Evolutionary conservation across 768 basidiomycete genomes (phyloP), one percentile per base, ranked within the genome.

Genomic region (Cystofilobasidium capitatum): DNA sequence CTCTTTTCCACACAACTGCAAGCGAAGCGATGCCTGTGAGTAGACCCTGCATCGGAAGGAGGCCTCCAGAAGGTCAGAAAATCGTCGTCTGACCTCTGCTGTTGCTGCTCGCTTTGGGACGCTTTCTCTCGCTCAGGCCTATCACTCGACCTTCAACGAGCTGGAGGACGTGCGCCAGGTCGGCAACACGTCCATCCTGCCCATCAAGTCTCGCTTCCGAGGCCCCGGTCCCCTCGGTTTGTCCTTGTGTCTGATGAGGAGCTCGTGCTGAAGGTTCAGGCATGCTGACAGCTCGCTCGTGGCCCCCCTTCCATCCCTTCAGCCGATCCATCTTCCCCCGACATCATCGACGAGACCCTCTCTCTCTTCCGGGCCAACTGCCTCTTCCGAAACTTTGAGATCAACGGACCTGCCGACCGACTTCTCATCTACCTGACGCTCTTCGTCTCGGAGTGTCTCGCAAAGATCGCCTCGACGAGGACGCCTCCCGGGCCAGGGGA

Each of bases 351-450:
- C 78, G 96, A 99, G 79, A 87, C 91, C 1, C 81, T 99, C 55
- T 89, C 94, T 79, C 85, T 98, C 69, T 99, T 99, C 80, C 88
- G 96, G 64, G 93, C 94, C 74, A 99, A 99, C 79, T 96, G 93
- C 42, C 87, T 99, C 69, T 99, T 99, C 80, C 88, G 96, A 75
- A 98, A 98, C 80, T 99, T 98, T 74, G 96, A 99, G 81, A 98
- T 99, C 84, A 94, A 97, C 77, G 93, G 92, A 22, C 89, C 91
- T 64, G 91, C 92, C 61, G 93, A 96, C 81, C 86, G 93, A 67
- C 86, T 91, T 45, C 83, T 99, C 75, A 98, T 99, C 81, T 85
- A 98, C 77, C 85, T 98, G 74, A 96, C 98, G 77, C 87, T 99
- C 76, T 99, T 88, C 80, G 85, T 97, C 74, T 97, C 93, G 54